Evolutionary conservation across 192 early-diverging fungal genomes (phyloP).

Genomic region (Coemansia sp.): DNA sequence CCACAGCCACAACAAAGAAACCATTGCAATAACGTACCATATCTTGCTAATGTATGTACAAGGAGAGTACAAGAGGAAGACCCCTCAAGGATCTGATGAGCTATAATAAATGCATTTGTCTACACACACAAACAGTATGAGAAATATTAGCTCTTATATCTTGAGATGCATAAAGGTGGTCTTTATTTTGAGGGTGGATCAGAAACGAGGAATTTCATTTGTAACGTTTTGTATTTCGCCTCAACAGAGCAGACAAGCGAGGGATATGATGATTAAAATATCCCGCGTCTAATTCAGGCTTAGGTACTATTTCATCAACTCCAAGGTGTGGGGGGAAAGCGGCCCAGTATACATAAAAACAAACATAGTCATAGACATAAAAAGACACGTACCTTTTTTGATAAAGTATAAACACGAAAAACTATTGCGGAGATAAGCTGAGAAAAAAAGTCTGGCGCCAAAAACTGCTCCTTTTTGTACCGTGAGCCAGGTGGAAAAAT

Average conservation of each 20-base stretch:
- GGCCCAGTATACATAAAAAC: not conserved
- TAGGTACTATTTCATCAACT: slow-evolving; percentile 55
- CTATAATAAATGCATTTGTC: not conserved
- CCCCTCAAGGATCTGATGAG: not conserved
- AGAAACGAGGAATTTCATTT: slow-evolving; percentile 60
- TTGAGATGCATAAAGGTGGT: not conserved
- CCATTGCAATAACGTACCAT: not conserved
- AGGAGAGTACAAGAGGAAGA: not conserved
- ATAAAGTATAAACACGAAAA: not conserved
- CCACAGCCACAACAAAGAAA: slow-evolving; percentile 6
- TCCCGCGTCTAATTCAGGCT: slow-evolving; percentile 57
- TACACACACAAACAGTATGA: not conserved
- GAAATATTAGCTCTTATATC: not conserved
- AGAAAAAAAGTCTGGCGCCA: not conserved
- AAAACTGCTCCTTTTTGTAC: not conserved
- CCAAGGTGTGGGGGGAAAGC: slow-evolving; percentile 13
- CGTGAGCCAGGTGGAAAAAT: not conserved
- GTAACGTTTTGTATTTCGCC: slow-evolving; percentile 23
- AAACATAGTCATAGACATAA: not conserved
- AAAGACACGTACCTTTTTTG: not conserved
- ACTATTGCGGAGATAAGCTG: not conserved
- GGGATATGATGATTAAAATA: slow-evolving; percentile 47
- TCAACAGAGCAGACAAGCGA: slow-evolving; percentile 58
- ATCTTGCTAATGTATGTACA: not conserved
- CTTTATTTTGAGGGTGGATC: slow-evolving; percentile 18